Evolutionary conservation across 2,329 filamentous ascomycete species (phyloP), one percentile per base, ranked within the genome.

Genomic region (Ascochyta koolunga): DNA sequence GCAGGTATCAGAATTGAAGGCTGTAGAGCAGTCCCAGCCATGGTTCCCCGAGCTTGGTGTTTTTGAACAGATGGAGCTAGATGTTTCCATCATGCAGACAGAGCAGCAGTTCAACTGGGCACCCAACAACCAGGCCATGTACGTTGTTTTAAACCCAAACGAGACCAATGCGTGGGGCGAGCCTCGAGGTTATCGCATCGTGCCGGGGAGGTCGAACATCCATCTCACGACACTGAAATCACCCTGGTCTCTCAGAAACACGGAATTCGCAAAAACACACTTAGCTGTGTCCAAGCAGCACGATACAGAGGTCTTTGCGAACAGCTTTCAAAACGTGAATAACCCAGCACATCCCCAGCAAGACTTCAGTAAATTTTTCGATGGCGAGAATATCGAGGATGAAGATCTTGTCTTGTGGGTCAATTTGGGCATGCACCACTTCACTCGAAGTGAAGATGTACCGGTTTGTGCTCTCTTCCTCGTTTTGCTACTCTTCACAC

Each of bases 61-160:
- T 4, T 68, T 67, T 18, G 63, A 66, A 35, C 63, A 70, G 55
- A 64, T 74, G 46, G 58, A 70, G 53, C 62, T 73, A 50, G 66
- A 73, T 27, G 58, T 65, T 3, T 61, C 56, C 19, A 67, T 67
- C 32, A 66, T 73, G 39, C 67, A 74, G 27, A 74, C 60, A 31
- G 79, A 84, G 57, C 74, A 78, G 25, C 75, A 79, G 19, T 74
- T 83, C 39, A 77, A 79, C 56, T 86, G 81, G 78, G 74, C 72
- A 5, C 39, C 66, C 2, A 61, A 71, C 44, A 85, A 85, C 59
- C 66, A 71, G 24, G 78, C 73, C 6, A 78, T 78, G 63, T 80
- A 81, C 54, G 64, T 78, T 0, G 74, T 86, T n/a, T 69, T 85
- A 33, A 86, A 85, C 59, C 77, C 73, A 29, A 79, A 82, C 39